phyloP scores from a whole-genome alignment of 257 asterid species.

The Plectranthus barbatus region DNA sequence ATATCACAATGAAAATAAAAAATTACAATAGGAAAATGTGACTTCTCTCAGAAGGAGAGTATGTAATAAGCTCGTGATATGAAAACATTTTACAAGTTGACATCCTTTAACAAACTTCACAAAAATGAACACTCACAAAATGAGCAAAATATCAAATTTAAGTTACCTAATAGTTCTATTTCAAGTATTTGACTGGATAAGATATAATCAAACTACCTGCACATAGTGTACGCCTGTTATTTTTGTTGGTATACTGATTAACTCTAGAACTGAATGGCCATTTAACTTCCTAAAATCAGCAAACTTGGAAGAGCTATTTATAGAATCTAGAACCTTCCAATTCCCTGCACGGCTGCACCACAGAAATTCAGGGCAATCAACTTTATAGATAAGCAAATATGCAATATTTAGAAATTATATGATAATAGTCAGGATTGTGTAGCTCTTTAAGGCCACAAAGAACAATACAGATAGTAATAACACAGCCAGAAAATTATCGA shows the following conservation, averaged over 20 bases:
- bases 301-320: slow-evolving; percentile 68
- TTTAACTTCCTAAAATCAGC: slow-evolving; percentile 69
- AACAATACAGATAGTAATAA: background rate
- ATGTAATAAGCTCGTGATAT: background rate
- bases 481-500: background rate
- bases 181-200: slow-evolving; percentile 1
- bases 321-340: slow-evolving; percentile 70
- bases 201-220: slow-evolving; percentile 58
- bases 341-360: slow-evolving; percentile 80
- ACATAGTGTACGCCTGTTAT: slow-evolving; percentile 95
- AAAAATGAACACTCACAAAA: too few relatives aligned
- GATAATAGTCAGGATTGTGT: background rate
- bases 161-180: background rate
- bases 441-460: slow-evolving; percentile 7
- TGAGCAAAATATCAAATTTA: background rate
- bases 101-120: background rate
- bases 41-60: background rate
- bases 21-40: slow-evolving; percentile 5
- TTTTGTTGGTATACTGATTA: slow-evolving; percentile 83
- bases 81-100: background rate
- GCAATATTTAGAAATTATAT: background rate
- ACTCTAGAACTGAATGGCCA: slow-evolving; percentile 75
- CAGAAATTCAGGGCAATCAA: slow-evolving; percentile 1
- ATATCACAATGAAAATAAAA: slow-evolving; percentile 11
- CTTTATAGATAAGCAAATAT: too few relatives aligned